phyloP scores from a whole-genome alignment of 2,329 filamentous ascomycete genomes.

The Rosellinia necatrix region DNA sequence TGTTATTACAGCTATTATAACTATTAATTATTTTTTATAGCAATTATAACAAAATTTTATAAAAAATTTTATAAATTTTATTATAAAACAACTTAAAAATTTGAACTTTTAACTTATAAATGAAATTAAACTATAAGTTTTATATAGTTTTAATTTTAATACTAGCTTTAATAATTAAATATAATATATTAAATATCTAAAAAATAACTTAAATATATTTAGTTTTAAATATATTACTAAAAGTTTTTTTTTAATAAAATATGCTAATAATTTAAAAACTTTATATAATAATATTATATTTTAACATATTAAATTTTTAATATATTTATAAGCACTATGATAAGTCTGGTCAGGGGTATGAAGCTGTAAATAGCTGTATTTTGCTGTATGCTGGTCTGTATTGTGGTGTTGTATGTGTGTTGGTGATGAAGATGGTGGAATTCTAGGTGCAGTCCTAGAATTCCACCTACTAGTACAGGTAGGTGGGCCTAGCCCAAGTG shows the following conservation, averaged over 20 bases:
- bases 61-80: neutral
- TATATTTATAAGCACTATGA: neutral
- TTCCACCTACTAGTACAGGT: too few species aligned
- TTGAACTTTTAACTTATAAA: neutral
- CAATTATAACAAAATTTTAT: neutral
- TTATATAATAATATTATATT: neutral
- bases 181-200: neutral
- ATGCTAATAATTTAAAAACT: neutral
- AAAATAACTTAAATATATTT: neutral
- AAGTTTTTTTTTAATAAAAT: neutral
- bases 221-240: neutral
- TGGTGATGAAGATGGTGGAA: too few species aligned
- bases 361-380: too few species aligned
- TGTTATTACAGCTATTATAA: neutral
- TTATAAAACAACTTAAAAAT: neutral
- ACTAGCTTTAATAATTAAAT: neutral
- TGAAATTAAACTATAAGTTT: neutral
- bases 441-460: too few species aligned
- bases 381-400: too few species aligned
- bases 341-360: too few species aligned
- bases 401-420: too few species aligned
- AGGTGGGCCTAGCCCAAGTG: too few species aligned
- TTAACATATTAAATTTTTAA: neutral
- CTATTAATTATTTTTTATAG: neutral
- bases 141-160: neutral